phyloP scores from a whole-genome alignment of 2,329 filamentous ascomycete species.

The Diplodia corticola region DNA sequence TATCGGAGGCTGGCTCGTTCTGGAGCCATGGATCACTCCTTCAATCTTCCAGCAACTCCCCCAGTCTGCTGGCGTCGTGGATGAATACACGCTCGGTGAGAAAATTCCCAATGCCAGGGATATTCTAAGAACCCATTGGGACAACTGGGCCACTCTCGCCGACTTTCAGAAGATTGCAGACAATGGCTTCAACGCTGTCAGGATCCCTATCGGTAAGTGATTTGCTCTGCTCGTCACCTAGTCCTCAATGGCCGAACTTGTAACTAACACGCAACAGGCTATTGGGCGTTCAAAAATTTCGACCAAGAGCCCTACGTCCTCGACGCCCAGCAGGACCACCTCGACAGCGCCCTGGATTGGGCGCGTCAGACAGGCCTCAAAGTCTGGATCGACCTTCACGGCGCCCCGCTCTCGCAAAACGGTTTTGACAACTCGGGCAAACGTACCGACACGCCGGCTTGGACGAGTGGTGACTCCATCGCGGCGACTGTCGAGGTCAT shows the following conservation, averaged over 20 bases:
- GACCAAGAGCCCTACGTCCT: slow-evolving; percentile 52
- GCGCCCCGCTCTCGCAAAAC: slow-evolving; percentile 55
- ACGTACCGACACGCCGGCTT: slow-evolving; percentile 44
- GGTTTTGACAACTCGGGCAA: slow-evolving; percentile 65
- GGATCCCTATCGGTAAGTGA: slow-evolving; percentile 53
- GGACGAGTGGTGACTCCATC: slow-evolving; percentile 51
- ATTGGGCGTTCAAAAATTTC: slow-evolving; percentile 58
- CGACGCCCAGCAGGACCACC: slow-evolving; percentile 51
- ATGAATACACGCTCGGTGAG: slow-evolving; percentile 54
- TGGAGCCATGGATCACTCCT: slow-evolving; percentile 59
- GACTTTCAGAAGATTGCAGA: slow-evolving; percentile 60
- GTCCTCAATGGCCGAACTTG: neutral
- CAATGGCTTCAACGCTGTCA: slow-evolving; percentile 59
- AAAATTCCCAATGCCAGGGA: slow-evolving; percentile 48
- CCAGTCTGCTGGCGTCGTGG: slow-evolving; percentile 40
- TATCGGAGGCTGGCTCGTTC: slow-evolving; percentile 53
- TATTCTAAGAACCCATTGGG: slow-evolving; percentile 53
- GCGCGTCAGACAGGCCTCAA: slow-evolving; percentile 54
- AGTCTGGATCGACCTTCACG: slow-evolving; percentile 61
- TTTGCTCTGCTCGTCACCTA: neutral
- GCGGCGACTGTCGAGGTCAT: slow-evolving; percentile 57
- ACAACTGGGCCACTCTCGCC: slow-evolving; percentile 50
- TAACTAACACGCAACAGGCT: slow-evolving; percentile 36
- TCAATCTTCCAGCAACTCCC: slow-evolving; percentile 50
- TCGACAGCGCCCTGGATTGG: slow-evolving; percentile 60